Conservation (phyloP, 768 basidiomycete species). For the Xerocomellus intermedius region DNA sequence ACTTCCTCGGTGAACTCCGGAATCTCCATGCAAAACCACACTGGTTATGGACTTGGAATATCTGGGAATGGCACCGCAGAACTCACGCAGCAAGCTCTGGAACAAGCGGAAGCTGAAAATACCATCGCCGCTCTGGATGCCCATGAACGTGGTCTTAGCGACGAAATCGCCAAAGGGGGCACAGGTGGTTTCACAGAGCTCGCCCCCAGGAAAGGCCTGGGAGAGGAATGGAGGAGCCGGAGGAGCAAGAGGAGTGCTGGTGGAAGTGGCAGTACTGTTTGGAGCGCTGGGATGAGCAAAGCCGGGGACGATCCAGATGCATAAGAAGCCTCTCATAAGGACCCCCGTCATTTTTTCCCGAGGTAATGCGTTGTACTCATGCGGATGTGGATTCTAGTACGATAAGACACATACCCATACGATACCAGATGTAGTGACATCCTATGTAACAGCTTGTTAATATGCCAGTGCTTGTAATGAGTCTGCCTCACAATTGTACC, state of each 20-base stretch:
- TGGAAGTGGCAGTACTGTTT: slow-evolving; percentile 78
- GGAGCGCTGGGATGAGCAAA: slow-evolving; percentile 82
- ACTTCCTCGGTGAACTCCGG: slow-evolving; percentile 48
- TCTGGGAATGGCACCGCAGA: slow-evolving; percentile 33
- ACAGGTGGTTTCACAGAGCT: slow-evolving; percentile 81
- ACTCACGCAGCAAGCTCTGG: slow-evolving; percentile 73
- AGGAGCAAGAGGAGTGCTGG: slow-evolving; percentile 49
- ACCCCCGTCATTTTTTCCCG: background rate
- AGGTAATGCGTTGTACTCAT: slow-evolving; percentile 14
- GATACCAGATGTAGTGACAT: slow-evolving; percentile 22
- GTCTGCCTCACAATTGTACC: background rate
- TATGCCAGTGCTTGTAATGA: slow-evolving; percentile 3
- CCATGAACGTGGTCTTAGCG: slow-evolving; percentile 68
- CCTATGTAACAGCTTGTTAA: slow-evolving; percentile 25
- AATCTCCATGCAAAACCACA: slow-evolving; percentile 36
- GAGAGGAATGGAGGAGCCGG: slow-evolving; percentile 57
- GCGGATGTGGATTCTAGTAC: slow-evolving; percentile 21
- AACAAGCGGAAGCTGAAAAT: slow-evolving; percentile 76
- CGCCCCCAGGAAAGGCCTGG: slow-evolving; percentile 40
- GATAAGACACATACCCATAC: slow-evolving; percentile 22
- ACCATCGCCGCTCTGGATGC: slow-evolving; percentile 77
- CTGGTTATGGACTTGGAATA: slow-evolving; percentile 31
- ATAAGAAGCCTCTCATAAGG: slow-evolving; percentile 12
- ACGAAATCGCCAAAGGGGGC: slow-evolving; percentile 73
- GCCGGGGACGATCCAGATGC: slow-evolving; percentile 47